phyloP scores from a whole-genome alignment of 768 basidiomycete species.

The Rossbeevera mucosa region DNA sequence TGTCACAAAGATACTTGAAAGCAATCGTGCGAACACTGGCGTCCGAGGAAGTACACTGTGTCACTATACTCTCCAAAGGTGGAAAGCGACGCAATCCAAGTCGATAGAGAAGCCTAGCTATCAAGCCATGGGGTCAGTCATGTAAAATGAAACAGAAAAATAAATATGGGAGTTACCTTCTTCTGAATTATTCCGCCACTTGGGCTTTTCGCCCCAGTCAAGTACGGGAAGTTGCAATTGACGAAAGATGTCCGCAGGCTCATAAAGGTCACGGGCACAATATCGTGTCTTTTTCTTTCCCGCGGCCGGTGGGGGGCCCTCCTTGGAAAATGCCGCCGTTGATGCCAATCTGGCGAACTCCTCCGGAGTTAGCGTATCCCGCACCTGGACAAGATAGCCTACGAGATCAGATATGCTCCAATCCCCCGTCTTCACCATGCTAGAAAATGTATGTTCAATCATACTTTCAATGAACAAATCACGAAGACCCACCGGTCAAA shows the following conservation, averaged over 20 bases:
- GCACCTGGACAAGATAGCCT: constrained; percentile 83
- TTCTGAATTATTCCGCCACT: constrained; percentile 79
- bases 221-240: constrained; percentile 74
- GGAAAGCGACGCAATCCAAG: constrained; percentile 69
- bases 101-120: constrained; percentile 76
- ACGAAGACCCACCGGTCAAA: constrained; percentile 65
- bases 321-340: constrained; percentile 74
- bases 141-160: not conserved
- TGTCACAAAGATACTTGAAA: constrained; percentile 78
- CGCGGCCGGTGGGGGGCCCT: constrained; percentile 30
- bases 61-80: constrained; percentile 58
- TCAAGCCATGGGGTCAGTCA: constrained; percentile 1
- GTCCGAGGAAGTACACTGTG: constrained; percentile 60
- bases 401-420: constrained; percentile 85
- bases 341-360: constrained; percentile 54
- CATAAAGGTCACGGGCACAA: constrained; percentile 76
- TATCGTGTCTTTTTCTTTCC: constrained; percentile 43
- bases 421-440: constrained; percentile 86
- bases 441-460: constrained; percentile 23
- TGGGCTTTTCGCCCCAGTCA: constrained; percentile 76
- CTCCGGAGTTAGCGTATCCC: constrained; percentile 51
- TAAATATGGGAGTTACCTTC: constrained; percentile 58
- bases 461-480: not conserved
- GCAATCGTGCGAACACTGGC: constrained; percentile 51
- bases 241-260: constrained; percentile 70